Evolutionary conservation across 2,329 filamentous ascomycete genomes (phyloP), one percentile per base, ranked within the genome.

Genomic region (Claviceps sp.): DNA sequence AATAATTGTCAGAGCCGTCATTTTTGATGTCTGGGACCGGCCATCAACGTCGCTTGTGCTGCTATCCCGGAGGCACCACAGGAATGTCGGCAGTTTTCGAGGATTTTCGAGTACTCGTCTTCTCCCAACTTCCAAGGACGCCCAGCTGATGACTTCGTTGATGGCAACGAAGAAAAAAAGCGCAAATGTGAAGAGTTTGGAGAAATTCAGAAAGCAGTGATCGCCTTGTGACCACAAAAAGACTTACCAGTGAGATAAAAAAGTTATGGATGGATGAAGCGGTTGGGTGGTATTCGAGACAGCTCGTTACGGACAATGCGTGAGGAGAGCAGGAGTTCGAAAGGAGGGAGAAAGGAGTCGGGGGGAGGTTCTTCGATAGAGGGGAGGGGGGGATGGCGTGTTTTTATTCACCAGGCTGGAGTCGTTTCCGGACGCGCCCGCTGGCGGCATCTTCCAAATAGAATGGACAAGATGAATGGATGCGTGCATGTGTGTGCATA

Each of bases 181-280:
- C 14, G 13, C n/a, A 8, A 19, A 14, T n/a, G 34, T 17, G 19
- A 22, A 4, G 17, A 37, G 34, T 3, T 19, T 13, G 26, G 11
- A 26, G 17, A 47, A 17, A 51, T 34, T 34, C 4, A 4, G n/a
- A 46, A 8, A 8, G 8, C 17, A 47, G 39, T 30, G 7, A 7
- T 40, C 45, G 19, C 16, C 19, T 41, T 53, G 53, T 54, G 47
- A 17, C 26, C 14, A 49, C 37, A 47, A 50, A 50, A 38, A 49
- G 48, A 64, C 62, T 63, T 63, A 64, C 62, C 62, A 59, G 55
- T 50, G 47, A 54, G 43, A 48, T 48, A 48, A 48, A 47, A 52
- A 53, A 52, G 48, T 56, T 55, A 14, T 43, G 53, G 43, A 48
- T 55, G 52, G 51, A 57, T 54, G 59, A 54, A 54, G 45, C 52